Percentiles rank a stretch among this genome's conserved stretches.
These are phyloP conservation scores for Hevea brasiliensis DNA, from an alignment of 345 rosid species.

Conservation along the genomic window DNA sequence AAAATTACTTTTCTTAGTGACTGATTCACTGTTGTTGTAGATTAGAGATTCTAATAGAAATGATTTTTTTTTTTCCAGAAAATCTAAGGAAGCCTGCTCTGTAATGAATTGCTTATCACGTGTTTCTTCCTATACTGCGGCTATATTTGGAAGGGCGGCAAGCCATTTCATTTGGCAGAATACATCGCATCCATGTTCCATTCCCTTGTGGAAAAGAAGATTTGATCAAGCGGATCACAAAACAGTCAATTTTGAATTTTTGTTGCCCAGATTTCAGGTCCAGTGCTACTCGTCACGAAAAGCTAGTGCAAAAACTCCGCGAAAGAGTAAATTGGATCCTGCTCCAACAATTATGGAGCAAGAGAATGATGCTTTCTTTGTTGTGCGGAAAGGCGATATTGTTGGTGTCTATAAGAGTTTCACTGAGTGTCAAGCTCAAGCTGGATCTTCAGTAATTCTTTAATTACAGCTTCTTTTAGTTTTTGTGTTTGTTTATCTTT, in stretches of 20 bases:
- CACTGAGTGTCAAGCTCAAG: constrained; percentile 76
- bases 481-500: neutral
- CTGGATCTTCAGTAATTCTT: constrained; percentile 69
- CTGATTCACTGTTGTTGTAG: no score
- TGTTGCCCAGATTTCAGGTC: constrained; percentile 33
- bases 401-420: constrained; percentile 73
- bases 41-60: neutral
- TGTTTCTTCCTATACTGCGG: constrained; percentile 48
- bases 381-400: constrained; percentile 83
- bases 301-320: constrained; percentile 21
- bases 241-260: constrained; percentile 29
- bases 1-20: neutral
- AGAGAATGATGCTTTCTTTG: constrained; percentile 69
- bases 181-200: constrained; percentile 29
- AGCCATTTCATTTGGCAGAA: constrained; percentile 30
- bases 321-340: constrained; percentile 29
- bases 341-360: constrained; percentile 31
- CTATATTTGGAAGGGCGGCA: constrained; percentile 45
- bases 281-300: constrained; percentile 52
- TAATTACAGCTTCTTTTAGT: neutral
- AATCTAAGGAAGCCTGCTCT: neutral
- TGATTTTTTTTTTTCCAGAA: neutral
- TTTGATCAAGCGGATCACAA: constrained; percentile 27
- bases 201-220: constrained; percentile 23
- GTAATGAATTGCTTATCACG: constrained; percentile 60